phyloP scores from a whole-genome alignment of 805 yeast genomes.

The Jamesozyma jinghongensis region DNA sequence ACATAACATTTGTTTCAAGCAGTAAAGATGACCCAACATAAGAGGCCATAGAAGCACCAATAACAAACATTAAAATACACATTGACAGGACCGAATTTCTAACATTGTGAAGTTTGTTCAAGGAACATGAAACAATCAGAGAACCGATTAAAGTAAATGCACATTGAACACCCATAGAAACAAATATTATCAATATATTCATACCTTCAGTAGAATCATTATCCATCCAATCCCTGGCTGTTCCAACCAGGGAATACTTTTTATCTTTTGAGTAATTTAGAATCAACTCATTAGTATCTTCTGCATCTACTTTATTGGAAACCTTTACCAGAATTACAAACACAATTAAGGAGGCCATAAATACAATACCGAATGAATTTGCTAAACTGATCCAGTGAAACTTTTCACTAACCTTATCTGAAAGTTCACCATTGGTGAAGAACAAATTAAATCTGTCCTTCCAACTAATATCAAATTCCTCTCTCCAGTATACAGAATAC shows the following conservation, averaged over 20 bases:
- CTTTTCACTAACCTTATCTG: conserved; percentile 34
- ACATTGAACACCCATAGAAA: conserved; percentile 70
- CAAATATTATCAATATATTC: conserved; percentile 41
- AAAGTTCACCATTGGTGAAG: conserved; percentile 42
- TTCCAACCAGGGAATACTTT: conserved; percentile 20
- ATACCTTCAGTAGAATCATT: conserved; percentile 25
- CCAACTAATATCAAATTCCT: conserved; percentile 59
- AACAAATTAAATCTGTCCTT: conserved; percentile 66
- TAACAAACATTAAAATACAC: conserved; percentile 49
- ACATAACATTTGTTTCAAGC: conserved; percentile 4
- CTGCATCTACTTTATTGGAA: conserved; percentile 19
- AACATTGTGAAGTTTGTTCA: conserved; percentile 52
- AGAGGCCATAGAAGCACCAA: conserved; percentile 70
- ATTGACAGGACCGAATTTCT: conserved; percentile 59
- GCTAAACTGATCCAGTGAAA: conserved; percentile 74
- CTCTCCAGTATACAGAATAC: conserved; percentile 83
- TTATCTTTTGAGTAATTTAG: conserved; percentile 11
- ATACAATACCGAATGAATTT: conserved; percentile 58
- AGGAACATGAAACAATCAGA: conserved; percentile 46
- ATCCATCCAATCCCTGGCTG: conserved; percentile 48
- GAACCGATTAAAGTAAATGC: conserved; percentile 57
- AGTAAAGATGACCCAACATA: conserved; percentile 53
- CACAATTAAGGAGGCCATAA: conserved; percentile 53
- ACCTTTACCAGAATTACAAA: conserved; percentile 43
- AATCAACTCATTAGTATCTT: conserved; percentile 17